Evolutionary conservation across 441 rosid genomes (phyloP).

Genomic region (Eruca vesicaria): DNA sequence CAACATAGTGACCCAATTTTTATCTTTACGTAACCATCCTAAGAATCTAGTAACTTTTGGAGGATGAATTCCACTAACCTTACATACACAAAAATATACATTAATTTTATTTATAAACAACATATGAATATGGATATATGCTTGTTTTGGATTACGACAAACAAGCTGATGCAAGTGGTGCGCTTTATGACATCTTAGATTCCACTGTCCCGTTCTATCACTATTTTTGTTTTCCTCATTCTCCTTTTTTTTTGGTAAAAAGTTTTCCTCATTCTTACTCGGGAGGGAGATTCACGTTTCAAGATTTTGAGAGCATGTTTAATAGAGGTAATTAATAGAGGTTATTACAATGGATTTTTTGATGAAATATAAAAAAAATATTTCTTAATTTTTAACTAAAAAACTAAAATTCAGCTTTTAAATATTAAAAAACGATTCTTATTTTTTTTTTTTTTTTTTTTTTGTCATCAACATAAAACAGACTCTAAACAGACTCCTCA

Average conservation of each 20-base stretch:
- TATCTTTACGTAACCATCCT: conserved; percentile 27
- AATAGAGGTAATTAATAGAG: too few relatives aligned
- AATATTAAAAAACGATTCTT: too few relatives aligned
- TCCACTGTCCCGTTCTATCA: conserved; percentile 21
- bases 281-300: neutral
- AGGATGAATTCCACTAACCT: conserved; percentile 26
- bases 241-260: too few relatives aligned
- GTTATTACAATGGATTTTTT: too few relatives aligned
- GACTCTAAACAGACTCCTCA: too few relatives aligned
- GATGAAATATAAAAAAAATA: too few relatives aligned
- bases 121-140: neutral
- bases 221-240: neutral
- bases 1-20: conserved; percentile 31
- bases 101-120: neutral
- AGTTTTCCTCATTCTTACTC: neutral
- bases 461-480: too few relatives aligned
- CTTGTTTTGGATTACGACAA: conserved; percentile 34
- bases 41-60: conserved; percentile 38
- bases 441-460: too few relatives aligned
- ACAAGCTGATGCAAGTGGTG: conserved; percentile 22
- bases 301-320: too few relatives aligned
- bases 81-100: neutral
- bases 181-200: conserved; percentile 26
- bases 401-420: too few relatives aligned
- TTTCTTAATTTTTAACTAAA: too few relatives aligned